Evolutionary conservation across 768 basidiomycete species (phyloP).

Genomic region (Leucocoprinus birnbaumii): DNA sequence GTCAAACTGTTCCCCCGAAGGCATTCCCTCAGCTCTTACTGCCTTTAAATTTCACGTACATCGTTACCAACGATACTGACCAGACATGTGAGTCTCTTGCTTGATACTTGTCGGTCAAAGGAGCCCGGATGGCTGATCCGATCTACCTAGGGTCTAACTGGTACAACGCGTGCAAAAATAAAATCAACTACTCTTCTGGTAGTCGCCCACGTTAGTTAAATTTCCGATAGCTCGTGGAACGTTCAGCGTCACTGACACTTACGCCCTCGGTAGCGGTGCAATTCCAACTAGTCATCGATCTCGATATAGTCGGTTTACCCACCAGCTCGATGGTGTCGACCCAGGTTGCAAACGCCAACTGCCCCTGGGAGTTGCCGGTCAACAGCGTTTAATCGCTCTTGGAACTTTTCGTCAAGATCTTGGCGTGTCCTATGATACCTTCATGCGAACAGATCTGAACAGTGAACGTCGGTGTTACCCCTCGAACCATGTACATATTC

Average conservation of each 20-base stretch:
- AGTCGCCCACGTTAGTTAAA: conserved; percentile 54
- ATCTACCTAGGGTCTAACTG: conserved; percentile 57
- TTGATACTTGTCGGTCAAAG: conserved; percentile 3
- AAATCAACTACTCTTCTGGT: conserved; percentile 42
- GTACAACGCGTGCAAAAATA: conserved; percentile 77
- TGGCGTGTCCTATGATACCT: background rate
- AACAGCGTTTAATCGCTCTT: conserved; percentile 42
- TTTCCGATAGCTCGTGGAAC: background rate
- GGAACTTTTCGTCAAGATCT: background rate
- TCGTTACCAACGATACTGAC: conserved; percentile 77
- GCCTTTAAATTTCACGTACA: conserved; percentile 83
- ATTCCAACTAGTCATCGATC: conserved; percentile 61
- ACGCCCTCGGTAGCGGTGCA: conserved; percentile 40
- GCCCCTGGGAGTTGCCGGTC: conserved; percentile 65
- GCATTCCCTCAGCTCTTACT: conserved; percentile 60
- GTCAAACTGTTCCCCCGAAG: conserved; percentile 62
- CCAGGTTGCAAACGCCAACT: conserved; percentile 56
- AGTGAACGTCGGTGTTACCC: background rate
- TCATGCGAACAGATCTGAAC: background rate
- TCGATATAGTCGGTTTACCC: conserved; percentile 70
- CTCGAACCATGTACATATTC: background rate
- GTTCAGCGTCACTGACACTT: conserved; percentile 9
- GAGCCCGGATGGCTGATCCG: conserved; percentile 1
- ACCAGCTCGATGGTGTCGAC: conserved; percentile 50
- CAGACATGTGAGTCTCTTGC: conserved; percentile 61